Base-by-base conservation (phyloP, 805 yeast species). In the Barnettozyma populi region DNA sequence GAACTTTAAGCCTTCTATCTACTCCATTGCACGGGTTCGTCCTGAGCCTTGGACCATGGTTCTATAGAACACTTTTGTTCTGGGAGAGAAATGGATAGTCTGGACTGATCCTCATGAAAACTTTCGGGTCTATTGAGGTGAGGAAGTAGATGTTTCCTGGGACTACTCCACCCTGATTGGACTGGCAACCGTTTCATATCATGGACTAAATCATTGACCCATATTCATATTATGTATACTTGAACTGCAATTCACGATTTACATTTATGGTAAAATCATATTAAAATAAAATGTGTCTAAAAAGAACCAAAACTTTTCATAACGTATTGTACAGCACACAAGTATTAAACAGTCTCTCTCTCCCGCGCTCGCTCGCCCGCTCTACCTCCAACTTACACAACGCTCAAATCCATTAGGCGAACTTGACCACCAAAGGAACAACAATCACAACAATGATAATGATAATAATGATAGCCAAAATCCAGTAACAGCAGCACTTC, bases 401-500 rank as follows among this genome's bases (percentile, higher is more conserved):
- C n/a, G n/a, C n/a, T 18, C 36, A 7, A 34, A 5, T 9, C 37
- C 37, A 10, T 41, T 20, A 49, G 41, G 55, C 39, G 45, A 55
- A 56, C 40, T 56, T 57, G 25, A 51, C 48, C 35, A 52, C 65
- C 41, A 59, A 40, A 43, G 64, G 62, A 47, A 57, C 84, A 63
- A 87, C 90, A 57, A 84, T 78, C 47, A 79, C 81, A 54, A 82
- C 80, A 38, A 86, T 83, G 60, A 87, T 72, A 50, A 85, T 79
- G 53, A 78, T 72, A 49, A 84, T 65, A 56, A 86, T 74, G 45
- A 82, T 60, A 53, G 78, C 69, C 59, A 74, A 64, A 64, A 88
- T 82, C 69, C 83, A 70, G 62, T 79, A 74, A 65, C 95, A 86
- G 82, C 94, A 86, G 75, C 88, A 79, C 74, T 80, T 90, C 83